Conservation (phyloP, 2,329 filamentous ascomycete species). For the Colletotrichum zoysiae region DNA sequence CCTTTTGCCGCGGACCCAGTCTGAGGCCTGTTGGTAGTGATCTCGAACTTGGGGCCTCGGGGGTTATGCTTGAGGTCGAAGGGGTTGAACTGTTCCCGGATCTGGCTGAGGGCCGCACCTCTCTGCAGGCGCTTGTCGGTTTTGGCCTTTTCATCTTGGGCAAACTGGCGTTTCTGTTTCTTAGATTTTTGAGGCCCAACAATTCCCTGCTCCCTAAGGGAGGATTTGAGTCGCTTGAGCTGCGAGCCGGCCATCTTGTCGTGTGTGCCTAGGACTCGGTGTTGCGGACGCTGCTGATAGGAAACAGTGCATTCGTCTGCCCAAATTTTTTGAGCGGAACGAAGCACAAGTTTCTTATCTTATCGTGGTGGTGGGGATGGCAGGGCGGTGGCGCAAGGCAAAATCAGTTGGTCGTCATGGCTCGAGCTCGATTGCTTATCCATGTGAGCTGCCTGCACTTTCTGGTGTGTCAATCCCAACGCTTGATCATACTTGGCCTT, state of each 20-base stretch:
- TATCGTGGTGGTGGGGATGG: slow-evolving; percentile 44
- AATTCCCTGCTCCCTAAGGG: slow-evolving; percentile 88
- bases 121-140: slow-evolving; percentile 81
- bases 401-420: slow-evolving; percentile 23
- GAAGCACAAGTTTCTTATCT: slow-evolving; percentile 44
- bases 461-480: neutral
- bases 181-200: slow-evolving; percentile 94
- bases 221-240: slow-evolving; percentile 94
- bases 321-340: slow-evolving; percentile 45
- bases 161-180: slow-evolving; percentile 86
- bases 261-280: slow-evolving; percentile 9
- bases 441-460: neutral
- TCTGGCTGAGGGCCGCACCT: slow-evolving; percentile 82
- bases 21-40: slow-evolving; percentile 75
- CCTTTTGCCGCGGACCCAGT: slow-evolving; percentile 66
- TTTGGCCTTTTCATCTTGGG: slow-evolving; percentile 73
- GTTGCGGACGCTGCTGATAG: slow-evolving; percentile 23
- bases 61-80: slow-evolving; percentile 91
- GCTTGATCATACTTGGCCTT: neutral
- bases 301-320: slow-evolving; percentile 9
- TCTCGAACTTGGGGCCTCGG: slow-evolving; percentile 85
- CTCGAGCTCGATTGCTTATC: neutral
- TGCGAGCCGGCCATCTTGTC: slow-evolving; percentile 90
- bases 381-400: slow-evolving; percentile 44
- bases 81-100: slow-evolving; percentile 97